phyloP scores from a whole-genome alignment of 306 rosid genomes.

The Quercus mongolica region DNA sequence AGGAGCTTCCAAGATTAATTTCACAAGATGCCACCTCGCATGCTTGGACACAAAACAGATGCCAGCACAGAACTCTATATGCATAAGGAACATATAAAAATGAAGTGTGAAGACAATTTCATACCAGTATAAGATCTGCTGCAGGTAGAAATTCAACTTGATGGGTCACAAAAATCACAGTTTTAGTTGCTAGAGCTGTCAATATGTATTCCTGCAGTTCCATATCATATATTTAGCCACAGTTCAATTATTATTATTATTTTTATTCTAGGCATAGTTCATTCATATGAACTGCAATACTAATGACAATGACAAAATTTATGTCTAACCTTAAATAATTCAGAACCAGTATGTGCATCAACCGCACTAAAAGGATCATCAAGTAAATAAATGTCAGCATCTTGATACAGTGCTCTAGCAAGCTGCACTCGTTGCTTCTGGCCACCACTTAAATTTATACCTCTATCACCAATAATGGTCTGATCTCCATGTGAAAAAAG shows the following conservation, averaged over 20 bases:
- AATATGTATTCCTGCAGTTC: conserved; percentile 89
- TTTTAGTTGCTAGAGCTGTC: conserved; percentile 82
- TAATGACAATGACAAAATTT: neutral
- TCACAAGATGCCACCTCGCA: neutral
- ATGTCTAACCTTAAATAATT: conserved; percentile 65
- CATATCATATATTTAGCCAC: conserved; percentile 35
- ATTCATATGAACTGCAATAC: conserved; percentile 25
- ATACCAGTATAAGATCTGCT: conserved; percentile 92
- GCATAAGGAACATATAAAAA: conserved; percentile 20
- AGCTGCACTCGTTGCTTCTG: conserved; percentile 98
- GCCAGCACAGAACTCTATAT: conserved; percentile 13
- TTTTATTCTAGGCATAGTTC: conserved; percentile 24
- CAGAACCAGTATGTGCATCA: conserved; percentile 94
- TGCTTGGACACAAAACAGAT: neutral
- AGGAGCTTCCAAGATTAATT: neutral
- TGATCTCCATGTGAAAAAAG: conserved; percentile 90
- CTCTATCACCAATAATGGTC: conserved; percentile 94
- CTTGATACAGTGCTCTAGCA: conserved; percentile 92
- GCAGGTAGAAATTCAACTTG: conserved; percentile 98
- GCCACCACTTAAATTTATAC: conserved; percentile 93
- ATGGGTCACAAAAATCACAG: conserved; percentile 93
- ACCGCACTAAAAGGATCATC: conserved; percentile 99
- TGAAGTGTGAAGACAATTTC: conserved; percentile 22
- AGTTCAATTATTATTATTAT: neutral
- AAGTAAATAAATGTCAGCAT: conserved; percentile 85